phyloP scores from a whole-genome alignment of 2,329 filamentous ascomycete genomes.

The Claviceps sp. region DNA sequence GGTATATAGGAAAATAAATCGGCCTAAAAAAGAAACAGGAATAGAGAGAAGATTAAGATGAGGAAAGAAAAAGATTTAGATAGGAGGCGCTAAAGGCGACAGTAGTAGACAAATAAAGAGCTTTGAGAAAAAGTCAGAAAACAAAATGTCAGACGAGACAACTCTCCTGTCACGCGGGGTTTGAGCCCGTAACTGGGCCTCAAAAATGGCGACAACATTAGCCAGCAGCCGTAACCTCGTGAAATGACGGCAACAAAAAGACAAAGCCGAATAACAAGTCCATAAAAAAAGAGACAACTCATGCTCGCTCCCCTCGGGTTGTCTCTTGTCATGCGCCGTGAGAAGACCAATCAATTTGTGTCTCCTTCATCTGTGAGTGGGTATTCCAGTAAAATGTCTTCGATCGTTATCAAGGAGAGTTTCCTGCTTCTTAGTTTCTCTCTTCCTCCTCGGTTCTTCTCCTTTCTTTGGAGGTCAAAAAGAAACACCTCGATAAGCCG shows the following conservation, averaged over 20 bases:
- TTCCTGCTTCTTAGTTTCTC: background rate
- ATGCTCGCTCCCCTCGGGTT: background rate
- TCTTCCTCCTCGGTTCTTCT: background rate
- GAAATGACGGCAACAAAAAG: conserved; percentile 12
- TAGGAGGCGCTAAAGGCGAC: background rate
- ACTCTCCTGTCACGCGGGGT: background rate
- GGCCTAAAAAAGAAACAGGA: background rate
- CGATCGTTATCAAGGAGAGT: background rate
- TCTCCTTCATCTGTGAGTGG: background rate
- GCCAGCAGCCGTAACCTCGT: conserved; percentile 21
- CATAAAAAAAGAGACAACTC: conserved; percentile 4
- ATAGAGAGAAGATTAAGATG: background rate
- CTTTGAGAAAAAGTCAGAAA: background rate
- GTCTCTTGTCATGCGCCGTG: background rate
- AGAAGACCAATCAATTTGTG: background rate
- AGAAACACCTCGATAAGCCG: background rate
- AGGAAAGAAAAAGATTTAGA: background rate
- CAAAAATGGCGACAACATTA: conserved; percentile 20
- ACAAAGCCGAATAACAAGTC: conserved; percentile 5
- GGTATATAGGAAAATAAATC: conserved; percentile 3
- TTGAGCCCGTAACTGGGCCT: background rate
- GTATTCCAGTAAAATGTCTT: background rate
- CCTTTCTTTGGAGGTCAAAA: background rate
- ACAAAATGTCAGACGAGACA: conserved; percentile 6
- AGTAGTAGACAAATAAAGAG: background rate